Percentiles rank a stretch among this genome's conserved stretches.
Conservation (phyloP, 805 yeast genomes). For the Scheffersomyces ergatensis region DNA sequence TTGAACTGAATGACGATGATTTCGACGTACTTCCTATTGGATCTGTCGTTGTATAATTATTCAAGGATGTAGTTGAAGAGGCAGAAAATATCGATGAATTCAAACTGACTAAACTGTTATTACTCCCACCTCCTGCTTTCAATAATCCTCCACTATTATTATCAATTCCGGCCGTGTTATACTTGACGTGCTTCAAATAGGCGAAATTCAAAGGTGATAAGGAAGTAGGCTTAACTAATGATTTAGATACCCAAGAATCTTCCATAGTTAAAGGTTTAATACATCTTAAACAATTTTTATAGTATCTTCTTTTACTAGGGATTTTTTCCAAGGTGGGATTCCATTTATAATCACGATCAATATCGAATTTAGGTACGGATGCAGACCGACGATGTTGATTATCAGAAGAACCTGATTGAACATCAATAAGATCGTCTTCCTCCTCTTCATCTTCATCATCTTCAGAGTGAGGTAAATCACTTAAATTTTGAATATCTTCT, state of each 20-base stretch:
- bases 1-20: background rate
- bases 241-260: conserved; percentile 53
- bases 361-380: conserved; percentile 3
- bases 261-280: conserved; percentile 51
- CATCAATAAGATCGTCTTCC: conserved; percentile 9
- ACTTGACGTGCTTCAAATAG: conserved; percentile 17
- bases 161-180: conserved; percentile 4
- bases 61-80: background rate
- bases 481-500: conserved; percentile 24
- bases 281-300: conserved; percentile 55
- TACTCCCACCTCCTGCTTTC: conserved; percentile 10
- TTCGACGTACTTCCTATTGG: background rate
- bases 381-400: background rate
- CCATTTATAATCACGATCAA: conserved; percentile 41
- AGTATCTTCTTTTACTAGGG: conserved; percentile 30
- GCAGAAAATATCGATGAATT: conserved; percentile 5
- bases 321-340: conserved; percentile 37
- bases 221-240: conserved; percentile 37
- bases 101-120: conserved; percentile 15
- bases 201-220: conserved; percentile 25
- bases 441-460: conserved; percentile 24
- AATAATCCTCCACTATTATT: background rate
- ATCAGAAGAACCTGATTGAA: background rate
- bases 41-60: background rate
- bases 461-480: conserved; percentile 28